A percentile compares a stretch with the other conserved stretches of the same genome.
Evolutionary conservation across 225 moss, liverwort and hornwort species (phyloP).

Genomic region (Takakia lepidozioides): DNA sequence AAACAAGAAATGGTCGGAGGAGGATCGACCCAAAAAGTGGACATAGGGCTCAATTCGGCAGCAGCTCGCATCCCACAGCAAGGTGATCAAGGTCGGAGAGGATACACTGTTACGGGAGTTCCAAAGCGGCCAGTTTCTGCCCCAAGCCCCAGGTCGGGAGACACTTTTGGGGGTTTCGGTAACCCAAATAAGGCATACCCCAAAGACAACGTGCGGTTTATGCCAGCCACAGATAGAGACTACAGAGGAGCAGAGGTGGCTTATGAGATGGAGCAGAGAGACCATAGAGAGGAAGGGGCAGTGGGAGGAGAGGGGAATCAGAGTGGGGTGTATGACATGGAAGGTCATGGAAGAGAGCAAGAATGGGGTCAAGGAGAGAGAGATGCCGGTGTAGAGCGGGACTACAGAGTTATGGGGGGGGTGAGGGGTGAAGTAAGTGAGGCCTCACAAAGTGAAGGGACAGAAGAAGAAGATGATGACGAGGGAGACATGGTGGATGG

Average conservation of each 20-base stretch:
- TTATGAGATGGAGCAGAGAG: slow-evolving; percentile 58
- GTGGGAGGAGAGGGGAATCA: slow-evolving; percentile 50
- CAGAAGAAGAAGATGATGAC: slow-evolving; percentile 67
- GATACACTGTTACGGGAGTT: slow-evolving; percentile 24
- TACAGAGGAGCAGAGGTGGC: slow-evolving; percentile 47
- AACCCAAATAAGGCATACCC: slow-evolving; percentile 17
- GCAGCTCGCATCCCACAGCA: slow-evolving; percentile 40
- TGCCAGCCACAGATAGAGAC: slow-evolving; percentile 48
- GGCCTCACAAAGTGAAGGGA: slow-evolving; percentile 69
- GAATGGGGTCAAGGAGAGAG: slow-evolving; percentile 54
- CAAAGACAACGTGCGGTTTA: slow-evolving; percentile 26
- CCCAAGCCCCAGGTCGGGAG: no score
- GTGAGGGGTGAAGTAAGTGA: slow-evolving; percentile 60
- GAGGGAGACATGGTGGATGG: slow-evolving; percentile 22
- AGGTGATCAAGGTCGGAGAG: slow-evolving; percentile 36
- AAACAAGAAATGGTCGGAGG: slow-evolving; percentile 85
- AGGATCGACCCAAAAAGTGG: slow-evolving; percentile 53
- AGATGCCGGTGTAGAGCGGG: slow-evolving; percentile 38
- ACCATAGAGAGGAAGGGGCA: slow-evolving; percentile 38
- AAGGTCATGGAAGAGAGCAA: slow-evolving; percentile 32
- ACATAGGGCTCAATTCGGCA: slow-evolving; percentile 53
- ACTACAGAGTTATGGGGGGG: slow-evolving; percentile 46
- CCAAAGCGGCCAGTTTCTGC: slow-evolving; percentile 23
- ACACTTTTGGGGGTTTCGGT: slow-evolving; percentile 29
- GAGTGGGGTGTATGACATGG: slow-evolving; percentile 24